phyloP scores from a whole-genome alignment of 371 early-diverging fungal genomes.

The Blakeslea trispora region DNA sequence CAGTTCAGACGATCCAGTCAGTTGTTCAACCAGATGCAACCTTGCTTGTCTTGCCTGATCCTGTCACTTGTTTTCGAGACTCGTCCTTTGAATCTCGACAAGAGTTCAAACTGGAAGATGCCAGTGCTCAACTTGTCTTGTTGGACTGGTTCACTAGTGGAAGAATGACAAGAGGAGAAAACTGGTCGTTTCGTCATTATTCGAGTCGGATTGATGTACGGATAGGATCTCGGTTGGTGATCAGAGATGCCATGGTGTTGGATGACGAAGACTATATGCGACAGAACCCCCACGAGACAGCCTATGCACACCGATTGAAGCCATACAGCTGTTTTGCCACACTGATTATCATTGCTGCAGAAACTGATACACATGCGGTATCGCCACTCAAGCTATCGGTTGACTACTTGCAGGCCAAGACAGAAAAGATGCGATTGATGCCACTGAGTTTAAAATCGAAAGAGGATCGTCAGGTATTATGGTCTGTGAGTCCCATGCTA shows the following conservation, averaged over 20 bases:
- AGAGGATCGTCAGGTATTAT: conserved; percentile 30
- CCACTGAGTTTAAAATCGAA: conserved; percentile 25
- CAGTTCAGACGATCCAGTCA: conserved; percentile 50
- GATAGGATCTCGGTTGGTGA: conserved; percentile 39
- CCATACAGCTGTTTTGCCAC: conserved; percentile 54
- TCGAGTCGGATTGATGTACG: conserved; percentile 60
- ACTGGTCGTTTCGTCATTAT: conserved; percentile 72
- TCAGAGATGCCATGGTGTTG: conserved; percentile 68
- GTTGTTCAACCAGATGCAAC: conserved; percentile 41
- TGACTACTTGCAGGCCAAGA: conserved; percentile 22
- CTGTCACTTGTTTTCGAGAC: conserved; percentile 71
- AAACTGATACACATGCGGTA: not conserved
- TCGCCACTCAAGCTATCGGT: conserved; percentile 12
- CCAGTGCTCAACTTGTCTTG: conserved; percentile 57
- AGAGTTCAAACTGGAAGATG: conserved; percentile 42
- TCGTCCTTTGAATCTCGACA: conserved; percentile 69
- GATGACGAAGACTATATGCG: conserved; percentile 42
- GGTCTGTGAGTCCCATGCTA: conserved; percentile 40
- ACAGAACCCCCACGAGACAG: conserved; percentile 19
- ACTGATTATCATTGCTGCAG: conserved; percentile 29
- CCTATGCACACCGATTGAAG: conserved; percentile 38
- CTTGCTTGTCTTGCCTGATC: conserved; percentile 71
- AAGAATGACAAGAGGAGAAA: conserved; percentile 69
- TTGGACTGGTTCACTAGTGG: conserved; percentile 87
- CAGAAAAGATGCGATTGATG: conserved; percentile 34